Evolutionary conservation across 768 basidiomycete species (phyloP).

Genomic region (Phlegmacium glaucopus): DNA sequence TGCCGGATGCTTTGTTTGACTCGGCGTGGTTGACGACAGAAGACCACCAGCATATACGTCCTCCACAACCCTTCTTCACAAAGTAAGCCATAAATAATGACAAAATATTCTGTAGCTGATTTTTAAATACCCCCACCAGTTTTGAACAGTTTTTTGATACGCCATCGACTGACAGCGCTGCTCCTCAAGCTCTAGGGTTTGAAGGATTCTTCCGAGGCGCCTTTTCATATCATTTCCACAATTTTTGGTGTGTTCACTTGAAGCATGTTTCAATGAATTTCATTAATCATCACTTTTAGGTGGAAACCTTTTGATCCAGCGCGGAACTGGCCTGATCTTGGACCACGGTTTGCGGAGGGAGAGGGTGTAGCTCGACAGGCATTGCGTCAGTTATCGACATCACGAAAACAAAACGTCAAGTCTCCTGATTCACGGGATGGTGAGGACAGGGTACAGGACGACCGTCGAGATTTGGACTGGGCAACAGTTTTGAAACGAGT

Average conservation of each 20-base stretch:
- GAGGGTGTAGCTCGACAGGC: slow-evolving; percentile 63
- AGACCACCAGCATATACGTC: slow-evolving; percentile 85
- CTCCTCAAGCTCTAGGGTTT: slow-evolving; percentile 85
- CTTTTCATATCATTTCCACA: slow-evolving; percentile 96
- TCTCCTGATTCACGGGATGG: slow-evolving; percentile 34
- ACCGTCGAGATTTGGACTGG: slow-evolving; percentile 87
- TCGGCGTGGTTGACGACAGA: slow-evolving; percentile 97
- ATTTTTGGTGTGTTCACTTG: slow-evolving; percentile 64
- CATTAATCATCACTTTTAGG: slow-evolving; percentile 40
- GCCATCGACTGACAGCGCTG: slow-evolving; percentile 66
- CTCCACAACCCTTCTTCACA: slow-evolving; percentile 92
- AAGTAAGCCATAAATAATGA: slow-evolving; percentile 44
- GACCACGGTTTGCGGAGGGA: slow-evolving; percentile 69
- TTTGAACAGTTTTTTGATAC: slow-evolving; percentile 90
- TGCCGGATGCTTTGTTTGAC: slow-evolving; percentile 96
- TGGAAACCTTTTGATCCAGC: slow-evolving; percentile 93
- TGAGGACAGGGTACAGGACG: slow-evolving; percentile 50
- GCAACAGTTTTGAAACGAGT: slow-evolving; percentile 92
- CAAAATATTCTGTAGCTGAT: slow-evolving; percentile 5
- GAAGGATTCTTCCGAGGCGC: slow-evolving; percentile 96
- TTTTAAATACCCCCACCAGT: slow-evolving; percentile 33
- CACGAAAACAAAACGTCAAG: slow-evolving; percentile 19
- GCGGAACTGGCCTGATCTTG: slow-evolving; percentile 96
- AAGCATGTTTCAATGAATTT: neutral
- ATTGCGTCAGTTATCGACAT: slow-evolving; percentile 10